These are phyloP conservation scores for Pelargonium exstipulatum DNA, from an alignment of 441 rosid genomes.

Conservation along the genomic window DNA sequence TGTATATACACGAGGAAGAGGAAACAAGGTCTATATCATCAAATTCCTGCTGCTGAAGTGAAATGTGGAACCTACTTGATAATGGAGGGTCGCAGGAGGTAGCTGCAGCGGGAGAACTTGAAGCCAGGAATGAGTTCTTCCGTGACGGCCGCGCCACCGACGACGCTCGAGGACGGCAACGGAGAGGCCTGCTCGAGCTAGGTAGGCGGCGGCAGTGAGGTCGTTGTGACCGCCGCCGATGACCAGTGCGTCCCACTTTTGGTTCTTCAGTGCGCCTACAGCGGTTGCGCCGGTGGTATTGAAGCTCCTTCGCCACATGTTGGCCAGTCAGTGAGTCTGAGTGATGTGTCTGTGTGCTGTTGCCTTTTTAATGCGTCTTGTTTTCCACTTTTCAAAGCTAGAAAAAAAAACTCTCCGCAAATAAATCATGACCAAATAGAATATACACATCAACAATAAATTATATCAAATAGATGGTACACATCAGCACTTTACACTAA, in stretches of 20 bases:
- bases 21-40: background rate
- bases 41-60: too few species aligned
- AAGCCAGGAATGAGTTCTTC: slow-evolving; percentile 28
- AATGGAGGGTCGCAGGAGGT: slow-evolving; percentile 26
- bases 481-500: too few species aligned
- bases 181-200: slow-evolving; percentile 25
- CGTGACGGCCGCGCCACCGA: slow-evolving; percentile 27
- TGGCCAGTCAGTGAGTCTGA: too few species aligned
- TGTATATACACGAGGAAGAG: too few species aligned
- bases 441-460: too few species aligned
- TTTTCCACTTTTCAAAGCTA: too few species aligned
- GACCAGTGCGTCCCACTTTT: background rate
- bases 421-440: too few species aligned
- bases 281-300: background rate
- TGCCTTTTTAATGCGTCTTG: too few species aligned
- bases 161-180: slow-evolving; percentile 26
- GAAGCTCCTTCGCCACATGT: background rate
- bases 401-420: too few species aligned
- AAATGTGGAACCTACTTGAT: slow-evolving; percentile 16
- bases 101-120: slow-evolving; percentile 20
- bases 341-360: too few species aligned
- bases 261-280: background rate
- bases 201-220: slow-evolving; percentile 27
- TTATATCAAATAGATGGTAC: too few species aligned
- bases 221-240: slow-evolving; percentile 22